Base-by-base conservation (phyloP, 2,329 filamentous ascomycete species). In the Daldinia sp. region DNA sequence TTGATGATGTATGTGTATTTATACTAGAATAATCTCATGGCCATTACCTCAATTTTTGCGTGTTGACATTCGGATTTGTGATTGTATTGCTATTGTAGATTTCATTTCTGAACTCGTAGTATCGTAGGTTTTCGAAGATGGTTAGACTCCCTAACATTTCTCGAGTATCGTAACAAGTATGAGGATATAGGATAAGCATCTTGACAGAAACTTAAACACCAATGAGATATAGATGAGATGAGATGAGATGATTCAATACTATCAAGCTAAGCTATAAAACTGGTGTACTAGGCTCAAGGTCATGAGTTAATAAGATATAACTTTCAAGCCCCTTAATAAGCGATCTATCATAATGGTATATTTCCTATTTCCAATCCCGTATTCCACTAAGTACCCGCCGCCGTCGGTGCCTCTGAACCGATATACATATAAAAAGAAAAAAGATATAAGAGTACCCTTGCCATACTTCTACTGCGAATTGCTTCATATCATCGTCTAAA, bases 401-500 rank as follows among this genome's bases (percentile, higher is more conserved):
- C 27, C 50, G 15, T 41, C 15, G 25, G 30, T 45, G 10, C n/a
- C n/a, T n/a, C 21, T 21, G n/a, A 45, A n/a, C 39, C 21, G 39
- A 45, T 45, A 45, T 45, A 45, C 39, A 45, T n/a, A n/a, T n/a
- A 27, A 27, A 15, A 9, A 27, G 15, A 15, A 1, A 0, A 45
- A 45, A 43, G 27, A 45, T 45, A 45, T 7, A 45, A 35, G 21
- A 9, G 3, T n/a, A 30, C 25, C 45, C 15, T 48, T 5, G 45
- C n/a, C 30, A 32, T 25, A 23, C 11, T 5, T 21, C 32, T 27
- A 27, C 39, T 27, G 25, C 57, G 64, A 67, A 67, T 67, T 64
- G 64, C 64, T 67, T 67, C 64, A 59, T 61, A 45, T 39, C 54
- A 34, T 58, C 50, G 35, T 65, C 62, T 62, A 62, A 41, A 27